Percentiles rank a stretch among this genome's conserved stretches.
phyloP scores from a whole-genome alignment of 2,329 filamentous ascomycete genomes.

The Penicillium sp. region DNA sequence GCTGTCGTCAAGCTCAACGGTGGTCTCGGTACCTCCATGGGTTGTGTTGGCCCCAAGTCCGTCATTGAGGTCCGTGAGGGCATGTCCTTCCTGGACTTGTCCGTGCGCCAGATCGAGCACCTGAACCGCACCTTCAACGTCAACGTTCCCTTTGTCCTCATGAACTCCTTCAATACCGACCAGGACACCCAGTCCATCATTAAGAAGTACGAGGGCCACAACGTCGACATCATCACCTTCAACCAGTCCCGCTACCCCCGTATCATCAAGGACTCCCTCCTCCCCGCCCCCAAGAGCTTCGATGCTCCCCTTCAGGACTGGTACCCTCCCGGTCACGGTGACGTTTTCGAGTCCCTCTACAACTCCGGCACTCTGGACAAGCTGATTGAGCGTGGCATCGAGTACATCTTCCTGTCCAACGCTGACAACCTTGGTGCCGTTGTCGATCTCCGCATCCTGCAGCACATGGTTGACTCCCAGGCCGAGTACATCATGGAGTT shows the following conservation, averaged over 20 bases:
- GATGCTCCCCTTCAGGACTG: conserved; percentile 90
- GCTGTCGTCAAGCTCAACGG: conserved; percentile 99
- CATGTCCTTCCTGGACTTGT: conserved; percentile 99
- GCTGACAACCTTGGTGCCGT: conserved; percentile 98
- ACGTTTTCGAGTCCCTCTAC: conserved; percentile 99
- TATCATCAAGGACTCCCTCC: conserved; percentile 96
- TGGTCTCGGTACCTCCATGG: conserved; percentile 99
- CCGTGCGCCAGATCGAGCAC: conserved; percentile 97
- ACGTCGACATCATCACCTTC: conserved; percentile 99
- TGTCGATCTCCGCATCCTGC: conserved; percentile 94
- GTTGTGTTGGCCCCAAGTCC: conserved; percentile 97
- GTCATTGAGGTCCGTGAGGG: conserved; percentile 99
- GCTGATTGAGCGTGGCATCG: conserved; percentile 90
- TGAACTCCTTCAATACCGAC: conserved; percentile 99
- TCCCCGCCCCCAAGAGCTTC: conserved; percentile 88
- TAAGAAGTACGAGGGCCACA: conserved; percentile 99
- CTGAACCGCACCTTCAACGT: conserved; percentile 97
- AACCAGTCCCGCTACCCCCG: conserved; percentile 99
- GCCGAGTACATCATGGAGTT: conserved; percentile 99
- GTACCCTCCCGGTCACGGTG: conserved; percentile 98
- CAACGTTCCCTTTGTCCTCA: conserved; percentile 96
- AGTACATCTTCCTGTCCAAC: conserved; percentile 98
- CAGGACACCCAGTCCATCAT: conserved; percentile 98
- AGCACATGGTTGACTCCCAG: conserved; percentile 98
- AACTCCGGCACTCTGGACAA: conserved; percentile 98